Evolutionary conservation across 2,329 filamentous ascomycete species (phyloP), one percentile per base, ranked within the genome.

Genomic region (Myrmaecium sp.): DNA sequence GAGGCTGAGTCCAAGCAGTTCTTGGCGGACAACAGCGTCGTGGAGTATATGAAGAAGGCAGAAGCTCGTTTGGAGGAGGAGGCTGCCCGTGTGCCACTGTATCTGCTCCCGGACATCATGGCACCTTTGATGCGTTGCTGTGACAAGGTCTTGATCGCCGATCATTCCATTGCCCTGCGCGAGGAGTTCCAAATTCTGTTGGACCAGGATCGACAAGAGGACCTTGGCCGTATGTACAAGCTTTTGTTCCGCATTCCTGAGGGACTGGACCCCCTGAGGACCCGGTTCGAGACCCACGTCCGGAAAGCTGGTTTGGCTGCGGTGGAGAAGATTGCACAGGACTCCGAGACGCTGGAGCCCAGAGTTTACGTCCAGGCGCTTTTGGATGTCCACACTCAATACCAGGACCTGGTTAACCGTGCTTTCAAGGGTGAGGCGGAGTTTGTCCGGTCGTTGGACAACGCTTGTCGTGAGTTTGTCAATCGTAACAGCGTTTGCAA

Each of bases 1-100:
- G 66, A 82, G 40, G 74, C 77, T 23, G 91, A 98, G 51, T 95
- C 89, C 12, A 81, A 82, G 42, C 77, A 83, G 36, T 98, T 98
- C 47, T 72, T 98, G 17, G 80, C 83, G 7, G 86, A 95, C 52
- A 98, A 98, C 50, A 92, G 79, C 36, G 83, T 98, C 4, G 84
- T 98, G 17, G 89, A 98, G 47, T 98, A 95, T 57, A 95, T 98
- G 89, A 95, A 95, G 64, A 98, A 98, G 66, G 91, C 89, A 1
- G 86, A 95, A 55, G 57, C 71, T 21, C 74, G 89, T 17, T 57
- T 98, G 33, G 71, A 81, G 5, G 89, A 98, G 53, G 89, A 98
- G 53, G 89, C 92, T 56, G 81, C 86, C 46, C 80, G 89, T 14
- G 89, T 98, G 6, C 73, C 73, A 37, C 71, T 95, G 46, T 98